Base-by-base conservation (phyloP, 2,329 filamentous ascomycete species). In the Neonectria punicea region DNA sequence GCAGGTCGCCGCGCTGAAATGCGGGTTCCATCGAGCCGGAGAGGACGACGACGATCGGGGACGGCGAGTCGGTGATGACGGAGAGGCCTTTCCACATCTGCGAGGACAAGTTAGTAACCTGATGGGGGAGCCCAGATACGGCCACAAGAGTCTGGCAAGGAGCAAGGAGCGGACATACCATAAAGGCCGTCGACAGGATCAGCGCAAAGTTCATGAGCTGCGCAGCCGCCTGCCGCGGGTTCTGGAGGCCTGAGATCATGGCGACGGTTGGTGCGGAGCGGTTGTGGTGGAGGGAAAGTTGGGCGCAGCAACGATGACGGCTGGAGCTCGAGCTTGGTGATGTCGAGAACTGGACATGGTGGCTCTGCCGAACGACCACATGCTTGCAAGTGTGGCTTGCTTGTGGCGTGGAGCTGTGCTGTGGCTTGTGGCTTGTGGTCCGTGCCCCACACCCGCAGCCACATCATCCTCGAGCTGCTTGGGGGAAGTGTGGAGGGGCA, bases 141-240 rank as follows among this genome's bases (percentile, higher is more conserved):
- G 10, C 32, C 9, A 5, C 10, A 34, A 39, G 25, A 25, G 25
- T 25, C 25, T 25, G 25, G 25, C 25, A 18, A 9, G 28, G 10
- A 51, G 49, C n/a, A 20, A 51, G n/a, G 49, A 32, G 30, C 43
- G 14, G 41, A 69, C 83, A 66, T 73, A 89, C 89, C 94, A 97
- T 97, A 78, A 97, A 97, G 1, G 94, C 94, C 1, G 93, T 96
- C 10, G 92, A 94, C 55, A 97, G 88, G 67, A 97, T 93, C 68
- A 98, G 89, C 61, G 90, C 93, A 79, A 98, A 97, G 82, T 97
- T 97, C 77, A 97, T 89, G 71, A 95, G 80, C 84, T 97, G 93
- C 53, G 89, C 86, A 74, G 93, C 90, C 59, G 92, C 86, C 79
- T 97, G 93, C 80, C 94, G 91, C 70, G 93, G 91, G 80, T 93